Evolutionary conservation across 75 land plant genomes (phyloP), one percentile per base, ranked within the genome.

Genomic region (Pseudotsuga menziesii): DNA sequence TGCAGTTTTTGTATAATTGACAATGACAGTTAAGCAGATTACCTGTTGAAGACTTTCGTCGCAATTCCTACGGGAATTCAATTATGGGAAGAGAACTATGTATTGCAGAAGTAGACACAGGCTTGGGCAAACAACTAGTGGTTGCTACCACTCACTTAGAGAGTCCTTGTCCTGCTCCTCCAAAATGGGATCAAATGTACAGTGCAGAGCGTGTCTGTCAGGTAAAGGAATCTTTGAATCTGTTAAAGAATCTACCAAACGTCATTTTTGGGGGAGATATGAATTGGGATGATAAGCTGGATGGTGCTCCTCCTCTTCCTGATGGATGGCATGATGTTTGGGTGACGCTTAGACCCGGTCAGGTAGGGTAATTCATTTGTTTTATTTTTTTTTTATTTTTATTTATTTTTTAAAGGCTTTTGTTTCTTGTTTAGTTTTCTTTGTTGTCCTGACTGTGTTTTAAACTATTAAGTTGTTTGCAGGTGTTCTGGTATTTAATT

Each of bases 211-310:
- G 97, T 61, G 86, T 96, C 5, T 81, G 74, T 20, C 99, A 96
- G 75, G 94, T 93, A 48, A 90, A 88, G 54, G 90, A 93, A 74
- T 80, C 95, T 27, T 19, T 96, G 17, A 75, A 82, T 63, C 61
- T 82, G 62, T 88, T 96, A 16, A 85, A 90, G 27, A 81, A 63
- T n/a, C 71, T 83, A 11, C 87, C 83, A 15, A 96, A 94, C 76
- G 94, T 78, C 26, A 78, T 93, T 61, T 96, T 94, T 67, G 87
- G 91, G 61, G 99, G 99, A 36, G 99, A 96, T 77, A 90, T 96
- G 99, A 94, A 96, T 80, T 96, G 99, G 99, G 97, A 96, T 82
- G 97, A 96, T 56, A 92, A 89, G 78, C 59, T 76, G 57, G 99
- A 96, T 77, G 94, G 99, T 7, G 75, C 61, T 6, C 91, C 93